A percentile compares a stretch with the other conserved stretches of the same genome.
Evolutionary conservation across 1,139 yeast genomes (phyloP).

Genomic region (Ogataea hybrid): DNA sequence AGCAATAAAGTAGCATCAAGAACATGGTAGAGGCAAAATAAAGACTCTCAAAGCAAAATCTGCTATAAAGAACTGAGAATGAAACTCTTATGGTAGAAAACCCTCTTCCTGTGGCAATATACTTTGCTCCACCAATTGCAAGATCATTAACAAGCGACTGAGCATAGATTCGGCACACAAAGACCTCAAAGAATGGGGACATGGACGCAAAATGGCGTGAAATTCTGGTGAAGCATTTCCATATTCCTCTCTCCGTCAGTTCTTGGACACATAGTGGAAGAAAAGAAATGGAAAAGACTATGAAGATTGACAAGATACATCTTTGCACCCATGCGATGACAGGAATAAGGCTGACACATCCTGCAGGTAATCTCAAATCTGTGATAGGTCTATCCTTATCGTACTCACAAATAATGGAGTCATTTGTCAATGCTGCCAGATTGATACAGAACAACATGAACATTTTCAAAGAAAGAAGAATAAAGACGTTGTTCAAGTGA

Average conservation of each 20-base stretch:
- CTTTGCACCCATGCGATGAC: conserved; percentile 50
- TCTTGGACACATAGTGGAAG: conserved; percentile 52
- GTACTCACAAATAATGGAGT: conserved; percentile 46
- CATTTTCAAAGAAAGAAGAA: conserved; percentile 46
- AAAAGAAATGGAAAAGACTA: conserved; percentile 49
- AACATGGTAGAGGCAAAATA: conserved; percentile 43
- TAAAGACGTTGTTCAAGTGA: conserved; percentile 52
- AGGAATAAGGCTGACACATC: conserved; percentile 49
- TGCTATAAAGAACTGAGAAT: conserved; percentile 42
- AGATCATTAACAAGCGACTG: conserved; percentile 48
- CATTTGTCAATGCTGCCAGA: conserved; percentile 46
- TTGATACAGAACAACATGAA: conserved; percentile 47
- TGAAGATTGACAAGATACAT: conserved; percentile 47
- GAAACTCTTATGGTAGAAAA: conserved; percentile 50
- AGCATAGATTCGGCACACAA: conserved; percentile 51
- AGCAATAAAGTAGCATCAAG: conserved; percentile 41
- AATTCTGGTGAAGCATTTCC: conserved; percentile 43
- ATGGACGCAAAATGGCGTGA: conserved; percentile 48
- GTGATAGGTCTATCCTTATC: conserved; percentile 46
- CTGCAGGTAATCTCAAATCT: conserved; percentile 43
- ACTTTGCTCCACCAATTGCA: conserved; percentile 51
- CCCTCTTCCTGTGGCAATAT: conserved; percentile 56
- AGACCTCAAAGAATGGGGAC: conserved; percentile 54
- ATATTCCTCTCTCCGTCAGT: conserved; percentile 48
- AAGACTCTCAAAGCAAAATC: conserved; percentile 47